Evolutionary conservation across 2,329 filamentous ascomycete genomes (phyloP), one percentile per base, ranked within the genome.

Genomic region (Pseudogymnoascus sp.): DNA sequence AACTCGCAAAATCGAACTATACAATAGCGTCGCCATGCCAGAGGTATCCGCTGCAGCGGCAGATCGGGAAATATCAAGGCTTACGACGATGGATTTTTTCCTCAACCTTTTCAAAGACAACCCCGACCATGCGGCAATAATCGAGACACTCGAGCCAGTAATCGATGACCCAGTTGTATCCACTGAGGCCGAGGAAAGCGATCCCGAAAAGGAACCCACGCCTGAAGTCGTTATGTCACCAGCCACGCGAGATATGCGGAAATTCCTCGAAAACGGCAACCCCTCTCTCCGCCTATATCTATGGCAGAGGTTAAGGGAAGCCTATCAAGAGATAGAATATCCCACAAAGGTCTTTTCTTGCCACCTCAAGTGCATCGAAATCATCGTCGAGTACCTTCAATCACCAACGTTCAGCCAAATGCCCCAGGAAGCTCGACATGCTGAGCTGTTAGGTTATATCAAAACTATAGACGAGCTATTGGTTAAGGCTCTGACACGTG

Each of bases 81-180:
- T 97, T 35, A 96, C 90, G 12, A 97, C 93, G 0, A 94, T 96
- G 83, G 93, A 97, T 70, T 97, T 97, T 72, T 97, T 99, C 73
- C 80, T 91, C 58, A 90, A 87, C 37, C 83, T 99, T 0, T 97
- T 97, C 71, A 88, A 90, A 63, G 88, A 94, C 62, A 83, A 87
- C 62, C 85, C 87, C 53, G 87, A 97, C 66, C 90, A 93, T 0
- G 82, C 93, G 11, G 82, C 87, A 4, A 84, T 97, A 18, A 97
- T 99, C 62, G 91, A 97, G 69, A 94, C 87, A 28, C 77, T 99
- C 36, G 94, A 99, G 69, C 94, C 94, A 3, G 89, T 99, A 8
- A 78, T 99, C 4, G 93, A 97, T 64, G 43, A 66, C 57, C 43
- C 77, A 30, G 66, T 68, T 3, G 64, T 67, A 1, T 59, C 67